A percentile compares a stretch with the other conserved stretches of the same genome.
Conservation (phyloP, 768 basidiomycete genomes). For the Macrolepiota dolichaula region DNA sequence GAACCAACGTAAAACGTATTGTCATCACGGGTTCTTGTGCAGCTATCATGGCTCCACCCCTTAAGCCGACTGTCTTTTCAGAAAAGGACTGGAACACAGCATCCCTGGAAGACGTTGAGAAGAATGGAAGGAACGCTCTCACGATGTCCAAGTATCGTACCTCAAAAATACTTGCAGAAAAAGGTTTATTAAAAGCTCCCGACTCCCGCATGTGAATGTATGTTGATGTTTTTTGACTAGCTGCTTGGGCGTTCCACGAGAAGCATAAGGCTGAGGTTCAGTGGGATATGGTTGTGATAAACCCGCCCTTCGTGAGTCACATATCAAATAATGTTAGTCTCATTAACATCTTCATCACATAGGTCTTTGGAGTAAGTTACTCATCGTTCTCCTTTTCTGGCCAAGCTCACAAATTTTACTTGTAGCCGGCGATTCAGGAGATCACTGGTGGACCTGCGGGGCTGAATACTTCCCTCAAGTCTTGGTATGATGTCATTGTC, state of each 20-base stretch:
- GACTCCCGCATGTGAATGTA: background rate
- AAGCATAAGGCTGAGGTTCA: constrained; percentile 36
- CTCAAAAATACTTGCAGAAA: constrained; percentile 66
- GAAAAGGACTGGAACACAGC: constrained; percentile 64
- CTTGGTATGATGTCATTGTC: constrained; percentile 25
- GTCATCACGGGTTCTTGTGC: constrained; percentile 66
- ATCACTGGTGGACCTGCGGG: constrained; percentile 23
- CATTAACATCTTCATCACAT: background rate
- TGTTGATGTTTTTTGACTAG: constrained; percentile 17
- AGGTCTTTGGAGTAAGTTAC: constrained; percentile 30
- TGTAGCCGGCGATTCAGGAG: constrained; percentile 43
- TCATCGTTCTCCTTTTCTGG: background rate
- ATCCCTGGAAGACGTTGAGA: constrained; percentile 39
- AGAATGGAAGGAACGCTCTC: constrained; percentile 43
- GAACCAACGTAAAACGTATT: constrained; percentile 56
- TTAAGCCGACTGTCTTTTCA: constrained; percentile 29
- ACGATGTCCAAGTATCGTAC: constrained; percentile 48
- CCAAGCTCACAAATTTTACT: background rate
- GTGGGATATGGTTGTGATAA: constrained; percentile 53
- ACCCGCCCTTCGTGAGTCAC: constrained; percentile 47
- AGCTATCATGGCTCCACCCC: constrained; percentile 32
- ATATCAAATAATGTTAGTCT: background rate
- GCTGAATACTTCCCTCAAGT: constrained; percentile 37
- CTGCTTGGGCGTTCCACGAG: constrained; percentile 40
- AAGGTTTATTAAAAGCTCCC: constrained; percentile 26